These are phyloP conservation scores for Agapanthus africanus DNA, from an alignment of 106 monocot genomes.

Conservation along the genomic window DNA sequence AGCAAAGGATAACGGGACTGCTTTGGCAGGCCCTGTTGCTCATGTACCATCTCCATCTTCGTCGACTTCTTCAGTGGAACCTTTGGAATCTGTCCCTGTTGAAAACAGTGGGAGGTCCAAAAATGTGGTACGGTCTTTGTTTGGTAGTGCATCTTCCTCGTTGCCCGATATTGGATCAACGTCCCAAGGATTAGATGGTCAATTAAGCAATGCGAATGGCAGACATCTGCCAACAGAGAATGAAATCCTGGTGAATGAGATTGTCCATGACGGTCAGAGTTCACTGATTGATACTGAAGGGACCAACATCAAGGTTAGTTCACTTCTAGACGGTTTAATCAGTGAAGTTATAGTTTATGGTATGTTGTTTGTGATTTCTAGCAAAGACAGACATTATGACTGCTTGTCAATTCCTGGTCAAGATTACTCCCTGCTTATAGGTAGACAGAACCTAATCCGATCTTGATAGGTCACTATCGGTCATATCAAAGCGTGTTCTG, in stretches of 20 bases:
- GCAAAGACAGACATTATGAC: too few relatives aligned
- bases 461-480: too few relatives aligned
- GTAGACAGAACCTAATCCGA: too few relatives aligned
- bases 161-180: background rate
- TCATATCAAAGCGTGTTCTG: too few relatives aligned
- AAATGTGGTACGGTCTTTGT: conserved; percentile 62
- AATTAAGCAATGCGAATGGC: background rate
- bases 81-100: conserved; percentile 18
- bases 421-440: background rate
- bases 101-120: conserved; percentile 24
- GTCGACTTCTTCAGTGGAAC: conserved; percentile 45
- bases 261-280: conserved; percentile 44
- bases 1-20: conserved; percentile 55
- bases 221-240: conserved; percentile 44
- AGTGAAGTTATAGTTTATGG: too few relatives aligned
- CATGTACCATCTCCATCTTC: conserved; percentile 41
- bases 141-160: conserved; percentile 28
- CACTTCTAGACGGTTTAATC: too few relatives aligned
- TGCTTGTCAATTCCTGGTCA: background rate
- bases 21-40: conserved; percentile 31
- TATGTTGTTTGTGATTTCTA: too few relatives aligned
- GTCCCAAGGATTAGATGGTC: conserved; percentile 1
- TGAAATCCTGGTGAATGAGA: conserved; percentile 78
- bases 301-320: conserved; percentile 19
- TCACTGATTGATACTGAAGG: conserved; percentile 11